phyloP scores from a whole-genome alignment of 345 rosid genomes.

The Raphanus raphanistrum region DNA sequence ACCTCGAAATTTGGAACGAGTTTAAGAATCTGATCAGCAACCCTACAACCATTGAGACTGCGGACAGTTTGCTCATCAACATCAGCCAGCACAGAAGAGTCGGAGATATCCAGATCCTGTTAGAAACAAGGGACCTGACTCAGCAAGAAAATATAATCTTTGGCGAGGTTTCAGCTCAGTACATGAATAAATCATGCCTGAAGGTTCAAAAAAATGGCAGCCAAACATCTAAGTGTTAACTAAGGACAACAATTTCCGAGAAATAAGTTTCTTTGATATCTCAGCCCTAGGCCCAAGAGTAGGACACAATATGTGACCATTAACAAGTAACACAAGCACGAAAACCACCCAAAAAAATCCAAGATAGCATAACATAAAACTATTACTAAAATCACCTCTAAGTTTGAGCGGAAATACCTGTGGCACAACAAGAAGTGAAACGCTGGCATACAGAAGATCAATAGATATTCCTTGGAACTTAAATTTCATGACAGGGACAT shows the following conservation, averaged over 20 bases:
- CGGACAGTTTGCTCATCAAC: constrained; percentile 88
- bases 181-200: background rate
- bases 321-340: background rate
- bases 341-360: background rate
- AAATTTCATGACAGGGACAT: constrained; percentile 94
- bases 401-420: constrained; percentile 45
- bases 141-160: background rate
- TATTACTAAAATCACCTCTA: background rate
- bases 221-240: constrained; percentile 2
- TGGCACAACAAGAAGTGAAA: constrained; percentile 74
- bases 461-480: constrained; percentile 83
- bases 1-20: constrained; percentile 86
- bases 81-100: constrained; percentile 55
- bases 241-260: background rate
- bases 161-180: background rate
- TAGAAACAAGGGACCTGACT: constrained; percentile 1
- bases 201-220: background rate
- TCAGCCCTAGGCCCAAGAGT: background rate
- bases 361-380: background rate
- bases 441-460: constrained; percentile 92
- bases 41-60: constrained; percentile 95
- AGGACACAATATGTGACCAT: background rate
- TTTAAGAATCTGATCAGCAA: constrained; percentile 93
- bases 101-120: constrained; percentile 84
- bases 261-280: background rate